Percentiles rank a stretch among this genome's conserved stretches.
These are phyloP conservation scores for Lycium ferocissimum DNA, from an alignment of 257 asterid species.

Conservation along the genomic window DNA sequence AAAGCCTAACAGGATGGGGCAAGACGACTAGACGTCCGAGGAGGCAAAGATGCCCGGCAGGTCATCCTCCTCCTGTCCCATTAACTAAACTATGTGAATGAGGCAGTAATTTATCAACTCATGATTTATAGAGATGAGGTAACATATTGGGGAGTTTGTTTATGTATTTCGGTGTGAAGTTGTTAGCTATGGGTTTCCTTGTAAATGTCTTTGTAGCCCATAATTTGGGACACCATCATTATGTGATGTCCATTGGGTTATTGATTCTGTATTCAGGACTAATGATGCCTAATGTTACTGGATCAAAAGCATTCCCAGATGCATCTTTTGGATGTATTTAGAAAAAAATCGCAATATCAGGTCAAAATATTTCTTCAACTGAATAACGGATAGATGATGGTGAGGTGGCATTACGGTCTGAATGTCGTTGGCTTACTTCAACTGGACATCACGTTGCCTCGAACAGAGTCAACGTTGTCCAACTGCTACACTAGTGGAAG, in stretches of 20 bases:
- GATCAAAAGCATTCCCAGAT: not conserved
- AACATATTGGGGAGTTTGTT: slow-evolving; percentile 43
- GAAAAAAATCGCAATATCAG: not conserved
- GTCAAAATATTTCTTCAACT: too few relatives aligned
- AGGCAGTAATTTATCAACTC: slow-evolving; percentile 39
- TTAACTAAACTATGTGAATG: slow-evolving; percentile 50
- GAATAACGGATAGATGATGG: too few relatives aligned
- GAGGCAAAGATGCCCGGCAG: slow-evolving; percentile 73
- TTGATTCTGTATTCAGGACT: slow-evolving; percentile 8
- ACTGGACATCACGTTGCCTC: too few relatives aligned
- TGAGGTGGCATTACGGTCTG: too few relatives aligned
- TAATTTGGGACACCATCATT: slow-evolving; percentile 39
- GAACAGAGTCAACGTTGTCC: too few relatives aligned
- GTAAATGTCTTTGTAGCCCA: slow-evolving; percentile 64
- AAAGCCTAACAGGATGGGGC: slow-evolving; percentile 94
- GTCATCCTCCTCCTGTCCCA: slow-evolving; percentile 50
- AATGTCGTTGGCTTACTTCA: too few relatives aligned
- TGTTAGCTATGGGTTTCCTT: slow-evolving; percentile 47
- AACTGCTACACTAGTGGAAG: too few relatives aligned
- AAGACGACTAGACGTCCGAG: slow-evolving; percentile 98
- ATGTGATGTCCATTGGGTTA: slow-evolving; percentile 33
- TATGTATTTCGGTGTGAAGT: slow-evolving; percentile 45
- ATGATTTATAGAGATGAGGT: slow-evolving; percentile 46
- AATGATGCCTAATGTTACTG: not conserved
- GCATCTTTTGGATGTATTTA: slow-evolving; percentile 6